phyloP scores from a whole-genome alignment of 495 filamentous ascomycete genomes.

The Penicillium tannophilum region DNA sequence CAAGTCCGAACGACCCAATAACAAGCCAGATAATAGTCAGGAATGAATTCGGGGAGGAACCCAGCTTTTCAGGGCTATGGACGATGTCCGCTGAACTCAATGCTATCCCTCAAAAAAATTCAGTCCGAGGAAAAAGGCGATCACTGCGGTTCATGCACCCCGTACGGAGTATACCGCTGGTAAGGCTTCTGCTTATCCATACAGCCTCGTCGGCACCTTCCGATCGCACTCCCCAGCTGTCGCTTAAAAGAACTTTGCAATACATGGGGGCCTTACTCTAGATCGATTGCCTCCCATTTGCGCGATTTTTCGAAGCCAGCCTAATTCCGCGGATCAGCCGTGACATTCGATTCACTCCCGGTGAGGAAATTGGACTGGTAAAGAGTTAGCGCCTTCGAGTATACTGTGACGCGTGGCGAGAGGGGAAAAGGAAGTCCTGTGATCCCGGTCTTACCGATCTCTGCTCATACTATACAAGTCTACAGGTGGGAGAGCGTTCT shows the following conservation, averaged over 20 bases:
- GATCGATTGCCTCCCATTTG: background rate
- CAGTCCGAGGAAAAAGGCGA: background rate
- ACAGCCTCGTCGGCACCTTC: background rate
- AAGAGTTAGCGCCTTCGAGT: background rate
- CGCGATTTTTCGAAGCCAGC: background rate
- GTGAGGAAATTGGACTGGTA: background rate
- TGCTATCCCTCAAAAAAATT: background rate
- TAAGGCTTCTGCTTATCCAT: background rate
- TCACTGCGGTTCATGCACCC: background rate
- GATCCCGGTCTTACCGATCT: background rate
- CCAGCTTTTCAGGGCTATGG: background rate
- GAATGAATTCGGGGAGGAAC: background rate
- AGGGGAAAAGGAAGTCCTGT: background rate
- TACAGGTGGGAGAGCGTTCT: too few relatives aligned
- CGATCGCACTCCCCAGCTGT: background rate
- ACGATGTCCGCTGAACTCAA: background rate
- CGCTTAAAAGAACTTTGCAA: background rate
- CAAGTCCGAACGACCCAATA: conserved; percentile 1
- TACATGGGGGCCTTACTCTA: background rate
- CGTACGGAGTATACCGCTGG: background rate
- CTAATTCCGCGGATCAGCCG: too few relatives aligned
- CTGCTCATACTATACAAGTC: background rate
- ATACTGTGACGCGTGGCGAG: background rate
- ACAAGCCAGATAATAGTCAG: conserved; percentile 6
- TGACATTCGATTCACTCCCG: background rate